These are phyloP conservation scores for Moricandia moricandioides DNA, from an alignment of 345 rosid genomes.

Conservation along the genomic window DNA sequence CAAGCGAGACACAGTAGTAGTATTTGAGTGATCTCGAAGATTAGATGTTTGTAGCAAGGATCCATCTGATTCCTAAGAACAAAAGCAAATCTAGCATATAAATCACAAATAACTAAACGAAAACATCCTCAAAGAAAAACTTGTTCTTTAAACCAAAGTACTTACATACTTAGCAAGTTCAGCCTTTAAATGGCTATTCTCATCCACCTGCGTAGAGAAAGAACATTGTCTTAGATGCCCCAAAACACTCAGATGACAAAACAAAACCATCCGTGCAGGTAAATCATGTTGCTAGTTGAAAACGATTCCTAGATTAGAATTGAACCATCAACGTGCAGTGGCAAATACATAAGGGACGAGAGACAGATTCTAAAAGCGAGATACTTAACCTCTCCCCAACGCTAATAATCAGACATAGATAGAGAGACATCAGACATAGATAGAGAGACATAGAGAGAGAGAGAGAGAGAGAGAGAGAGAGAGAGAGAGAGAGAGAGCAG, in stretches of 20 bases:
- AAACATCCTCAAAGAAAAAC: neutral
- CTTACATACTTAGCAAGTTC: constrained; percentile 74
- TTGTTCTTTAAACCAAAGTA: neutral
- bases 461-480: too few species aligned
- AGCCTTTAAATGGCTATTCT: constrained; percentile 63
- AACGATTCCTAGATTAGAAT: neutral
- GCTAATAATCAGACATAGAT: constrained; percentile 10
- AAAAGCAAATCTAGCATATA: constrained; percentile 19
- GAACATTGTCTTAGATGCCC: neutral
- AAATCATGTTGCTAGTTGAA: neutral
- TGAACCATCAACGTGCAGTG: neutral
- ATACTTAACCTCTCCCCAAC: neutral
- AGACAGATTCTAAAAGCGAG: constrained; percentile 1
- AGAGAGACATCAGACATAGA: constrained; percentile 2
- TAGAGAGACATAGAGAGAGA: neutral
- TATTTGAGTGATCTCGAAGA: constrained; percentile 37
- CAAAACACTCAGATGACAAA: constrained; percentile 4
- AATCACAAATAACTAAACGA: neutral
- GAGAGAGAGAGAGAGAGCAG: neutral
- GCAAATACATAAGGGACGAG: neutral
- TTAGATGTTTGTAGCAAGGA: constrained; percentile 40
- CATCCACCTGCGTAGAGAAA: constrained; percentile 59
- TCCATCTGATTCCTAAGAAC: constrained; percentile 39
- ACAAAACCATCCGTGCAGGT: neutral
- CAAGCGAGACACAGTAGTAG: constrained; percentile 34